A percentile compares a stretch with the other conserved stretches of the same genome.
Conservation (phyloP, 257 asterid genomes). For the Jacaranda copaia region DNA sequence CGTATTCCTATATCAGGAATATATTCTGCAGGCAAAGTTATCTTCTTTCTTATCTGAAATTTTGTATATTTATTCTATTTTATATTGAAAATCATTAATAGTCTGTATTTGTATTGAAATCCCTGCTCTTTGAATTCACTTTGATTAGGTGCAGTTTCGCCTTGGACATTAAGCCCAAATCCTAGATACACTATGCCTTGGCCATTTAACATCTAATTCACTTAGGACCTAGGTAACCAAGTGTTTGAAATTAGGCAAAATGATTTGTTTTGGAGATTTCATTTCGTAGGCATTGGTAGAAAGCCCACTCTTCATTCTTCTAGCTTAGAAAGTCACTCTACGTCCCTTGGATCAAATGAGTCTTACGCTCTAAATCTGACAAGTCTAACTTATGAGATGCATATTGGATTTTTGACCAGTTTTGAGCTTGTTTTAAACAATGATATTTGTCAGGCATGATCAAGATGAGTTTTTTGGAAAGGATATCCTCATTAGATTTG, state of each 20-base stretch:
- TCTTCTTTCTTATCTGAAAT: background rate
- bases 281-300: background rate
- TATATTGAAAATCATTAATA: background rate
- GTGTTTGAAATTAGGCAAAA: background rate
- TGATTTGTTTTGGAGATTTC: background rate
- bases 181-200: background rate
- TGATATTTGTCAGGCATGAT: background rate
- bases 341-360: constrained; percentile 7
- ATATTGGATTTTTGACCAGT: background rate
- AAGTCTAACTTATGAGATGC: background rate
- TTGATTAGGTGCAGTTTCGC: constrained; percentile 14
- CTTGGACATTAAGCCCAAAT: background rate
- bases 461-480: background rate
- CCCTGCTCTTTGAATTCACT: background rate
- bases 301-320: background rate
- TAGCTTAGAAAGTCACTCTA: background rate
- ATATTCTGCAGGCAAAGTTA: background rate
- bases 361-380: background rate
- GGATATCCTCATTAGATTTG: constrained; percentile 4
- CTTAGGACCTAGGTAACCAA: background rate
- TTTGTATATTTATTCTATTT: background rate
- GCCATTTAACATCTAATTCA: background rate
- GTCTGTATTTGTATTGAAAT: background rate
- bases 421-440: background rate
- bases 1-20: background rate